Base-by-base conservation (phyloP, 2,329 filamentous ascomycete genomes). In the Laburnicola sp. region DNA sequence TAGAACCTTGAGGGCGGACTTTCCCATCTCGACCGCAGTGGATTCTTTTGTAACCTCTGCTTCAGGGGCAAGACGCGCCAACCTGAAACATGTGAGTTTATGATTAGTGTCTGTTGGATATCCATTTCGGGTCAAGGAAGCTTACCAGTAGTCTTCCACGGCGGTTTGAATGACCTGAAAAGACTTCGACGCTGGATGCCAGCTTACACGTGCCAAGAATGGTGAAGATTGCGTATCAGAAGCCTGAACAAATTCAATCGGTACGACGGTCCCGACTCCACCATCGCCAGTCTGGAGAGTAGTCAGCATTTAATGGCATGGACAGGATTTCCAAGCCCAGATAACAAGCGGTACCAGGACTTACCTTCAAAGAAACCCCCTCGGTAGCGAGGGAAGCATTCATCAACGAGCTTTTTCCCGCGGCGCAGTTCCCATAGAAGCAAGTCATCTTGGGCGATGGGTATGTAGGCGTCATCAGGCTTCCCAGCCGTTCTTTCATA, bases 361-460 rank as follows among this genome's bases (percentile, higher is more conserved):
- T 31, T 32, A 50, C 39, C 47, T 44, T 50, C 32, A 50, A 16
- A 22, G 47, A 50, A 2, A 28, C 27, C 2, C 32, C 32, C 11
- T 50, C 47, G 5, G 39, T 21, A 2, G 32, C 32, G 7, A 50
- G 39, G n/a, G 9, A 11, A 4, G 40, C 47, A 28, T 50, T 50
- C 6, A 50, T 38, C 5, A 44, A 34, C 3, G 40, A 50, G 8
- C 31, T 30, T 16, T 49, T 49, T 6, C 39, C 39, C 1, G 34
- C 47, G 4, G 39, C 47, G 22, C 47, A 50, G n/a, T 44, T 44
- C 7, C 47, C 47, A 31, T 38, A 50, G 6, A 50, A 21, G 23
- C 39, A 44, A 28, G 27, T 38, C 28, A 31, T 44, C 4, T 21
- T 34, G 10, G 32, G 26, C 11, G 4, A 25, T 4, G 47, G 38